Conservation (phyloP, 1,284 basidiomycete genomes). For the Rhodofomes roseus region DNA sequence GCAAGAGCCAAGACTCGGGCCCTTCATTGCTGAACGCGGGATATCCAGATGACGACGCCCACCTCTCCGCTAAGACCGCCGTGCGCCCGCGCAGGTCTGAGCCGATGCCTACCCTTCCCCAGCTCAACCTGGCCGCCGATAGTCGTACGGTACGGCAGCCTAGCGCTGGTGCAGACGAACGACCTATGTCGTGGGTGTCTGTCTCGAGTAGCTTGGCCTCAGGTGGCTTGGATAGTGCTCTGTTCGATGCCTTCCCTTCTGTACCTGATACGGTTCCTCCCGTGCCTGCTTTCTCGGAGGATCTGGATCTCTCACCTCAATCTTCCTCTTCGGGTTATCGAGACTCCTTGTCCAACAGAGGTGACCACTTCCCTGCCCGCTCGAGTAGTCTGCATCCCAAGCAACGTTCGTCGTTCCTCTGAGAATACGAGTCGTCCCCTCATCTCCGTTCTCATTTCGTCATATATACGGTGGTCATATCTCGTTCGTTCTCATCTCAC, state of each 20-base stretch:
- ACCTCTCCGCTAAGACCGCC: conserved; percentile 5
- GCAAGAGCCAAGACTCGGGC: background rate
- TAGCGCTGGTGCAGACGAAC: conserved; percentile 4
- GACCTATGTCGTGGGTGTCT: conserved; percentile 25
- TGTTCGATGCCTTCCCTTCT: conserved; percentile 33
- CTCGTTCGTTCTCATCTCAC: background rate
- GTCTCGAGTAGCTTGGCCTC: conserved; percentile 24
- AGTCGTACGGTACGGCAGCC: background rate
- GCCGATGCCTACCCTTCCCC: conserved; percentile 10
- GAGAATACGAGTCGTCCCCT: background rate
- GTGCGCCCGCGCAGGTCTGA: conserved; percentile 3
- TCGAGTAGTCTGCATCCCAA: conserved; percentile 12
- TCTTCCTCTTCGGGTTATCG: conserved; percentile 7
- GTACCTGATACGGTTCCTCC: conserved; percentile 25
- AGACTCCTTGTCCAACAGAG: background rate
- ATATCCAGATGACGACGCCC: conserved; percentile 8
- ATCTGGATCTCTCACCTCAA: conserved; percentile 11
- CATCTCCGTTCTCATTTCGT: background rate
- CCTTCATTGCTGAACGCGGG: conserved; percentile 5
- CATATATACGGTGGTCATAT: background rate
- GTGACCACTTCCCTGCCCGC: conserved; percentile 7
- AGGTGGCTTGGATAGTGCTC: conserved; percentile 26
- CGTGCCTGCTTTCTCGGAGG: conserved; percentile 9
- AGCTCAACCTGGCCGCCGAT: conserved; percentile 1
- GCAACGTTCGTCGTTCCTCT: conserved; percentile 21